Base-by-base conservation (phyloP, 2,329 filamentous ascomycete species). In the Beauveria bassiana region DNA sequence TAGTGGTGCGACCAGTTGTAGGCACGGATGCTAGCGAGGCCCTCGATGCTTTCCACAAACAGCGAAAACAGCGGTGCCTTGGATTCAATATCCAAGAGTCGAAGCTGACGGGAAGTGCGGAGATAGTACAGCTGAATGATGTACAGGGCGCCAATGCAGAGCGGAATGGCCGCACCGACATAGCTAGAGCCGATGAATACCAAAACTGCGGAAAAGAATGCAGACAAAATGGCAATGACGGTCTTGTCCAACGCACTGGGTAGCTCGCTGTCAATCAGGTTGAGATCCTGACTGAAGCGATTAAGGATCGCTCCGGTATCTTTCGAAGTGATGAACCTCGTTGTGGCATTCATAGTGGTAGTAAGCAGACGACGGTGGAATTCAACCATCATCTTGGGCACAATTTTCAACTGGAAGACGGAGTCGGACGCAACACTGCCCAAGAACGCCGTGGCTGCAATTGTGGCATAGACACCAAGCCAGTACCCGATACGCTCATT, bases 141-240 rank as follows among this genome's bases (percentile, higher is more conserved):
- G 40, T 64, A 68, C 12, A 73, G 59, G 2, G 66, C 59, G 2
- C 66, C 9, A 2, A 70, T n/a, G 2, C 62, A 64, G 5, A 77
- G 61, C 0, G 82, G 82, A 16, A 84, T 72, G 0, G 74, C 74
- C 2, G 79, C 69, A 0, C 74, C 74, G 0, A 82, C 72, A 57
- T 78, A 78, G 47, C 74, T 76, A 2, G 82, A 78, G 2, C 77
- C 75, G 0, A 74, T 70, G 4, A 76, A 75, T 5, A 85, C 76
- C 0, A 83, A 68, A 1, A 74, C 69, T 12, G 68, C 71, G 0
- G 71, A 70, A 46, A 66, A 69, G 1, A 73, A 22, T 8, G 61
- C 59, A 5, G 64, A 63, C 16, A 70, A 66, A 40, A 66, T 40
- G 10, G 66, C 63, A 31, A 69, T 54, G 5, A 66, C 50, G 1